These are phyloP conservation scores for Pseudocercospora crystallina DNA, from an alignment of 2,329 filamentous ascomycete genomes.

Conservation along the genomic window DNA sequence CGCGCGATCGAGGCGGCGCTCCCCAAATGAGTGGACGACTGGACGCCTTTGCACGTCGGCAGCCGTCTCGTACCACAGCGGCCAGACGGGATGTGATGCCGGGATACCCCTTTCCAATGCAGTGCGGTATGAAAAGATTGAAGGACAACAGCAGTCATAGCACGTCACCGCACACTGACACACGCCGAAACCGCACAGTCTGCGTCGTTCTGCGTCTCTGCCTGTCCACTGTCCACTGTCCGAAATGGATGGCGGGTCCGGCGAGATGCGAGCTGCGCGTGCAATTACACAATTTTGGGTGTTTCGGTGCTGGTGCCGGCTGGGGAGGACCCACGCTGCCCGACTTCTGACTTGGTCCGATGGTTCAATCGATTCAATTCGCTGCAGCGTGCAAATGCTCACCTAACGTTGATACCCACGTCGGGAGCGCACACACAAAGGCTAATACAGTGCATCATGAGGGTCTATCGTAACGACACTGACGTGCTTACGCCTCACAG, in stretches of 20 bases:
- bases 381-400: background rate
- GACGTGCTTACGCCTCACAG: background rate
- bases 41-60: constrained; percentile 14
- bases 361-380: constrained; percentile 1
- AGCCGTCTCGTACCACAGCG: constrained; percentile 17
- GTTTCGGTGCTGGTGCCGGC: too few species aligned
- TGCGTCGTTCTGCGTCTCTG: too few species aligned
- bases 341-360: background rate
- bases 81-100: constrained; percentile 18
- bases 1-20: constrained; percentile 12
- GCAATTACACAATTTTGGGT: background rate
- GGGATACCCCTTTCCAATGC: constrained; percentile 14
- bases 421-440: background rate
- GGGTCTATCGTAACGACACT: background rate
- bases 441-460: background rate
- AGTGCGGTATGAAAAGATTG: constrained; percentile 10
- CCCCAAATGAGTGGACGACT: constrained; percentile 10
- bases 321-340: constrained; percentile 3
- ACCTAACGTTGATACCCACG: background rate
- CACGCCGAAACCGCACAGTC: constrained; percentile 3
- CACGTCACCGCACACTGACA: constrained; percentile 19
- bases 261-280: background rate
- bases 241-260: background rate
- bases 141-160: constrained; percentile 14
- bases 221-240: too few species aligned